Base-by-base conservation (phyloP, 371 early-diverging fungal species). In the Mortierella polycephala region DNA sequence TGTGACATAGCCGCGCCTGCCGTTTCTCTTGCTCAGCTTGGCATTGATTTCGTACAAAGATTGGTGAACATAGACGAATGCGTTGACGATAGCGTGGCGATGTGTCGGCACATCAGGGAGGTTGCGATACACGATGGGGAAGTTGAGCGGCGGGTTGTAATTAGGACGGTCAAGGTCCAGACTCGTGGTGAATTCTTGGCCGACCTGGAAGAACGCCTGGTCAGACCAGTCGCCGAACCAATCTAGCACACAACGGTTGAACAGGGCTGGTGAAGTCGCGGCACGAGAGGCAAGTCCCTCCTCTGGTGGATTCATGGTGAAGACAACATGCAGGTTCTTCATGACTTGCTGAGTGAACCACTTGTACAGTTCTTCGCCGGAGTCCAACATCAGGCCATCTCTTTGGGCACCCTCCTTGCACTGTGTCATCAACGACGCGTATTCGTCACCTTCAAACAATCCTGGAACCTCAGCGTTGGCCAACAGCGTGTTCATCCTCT, bases 201-300 rank as follows among this genome's bases (percentile, higher is more conserved):
- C 98, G 16, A 99, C 99, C 84, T 99, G 98, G 87, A 91, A 96
- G 84, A 99, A 95, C 10, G 98, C 98, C 81, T 96, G 96, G 74
- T 96, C 95, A 9, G 96, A 93, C 99, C 99, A 99, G 80, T 98
- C 99, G 62, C 99, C 99, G 67, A 97, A 97, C 99, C 98, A 99
- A 83, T 99, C 97, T 21, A 99, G 85, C 45, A 99, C 99, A 87
- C 99, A 99, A 80, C 99, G 95, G 83, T 99, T 99, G 92, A 99
- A 99, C 83, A 99, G 86, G 37, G 99, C 99, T 30, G 99, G 99
- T 5, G 98, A 98, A 0, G 98, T 98, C 30, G 99, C 96, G 0
- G 98, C 97, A 56, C 97, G 92, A 14, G 93, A 91, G 7, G 94
- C 94, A n/a, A 99, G 85, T 41, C 96, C 96, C 21, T 91, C 97